These are phyloP conservation scores for Hyaloscypha variabilis DNA, from an alignment of 495 filamentous ascomycete genomes.

Conservation along the genomic window DNA sequence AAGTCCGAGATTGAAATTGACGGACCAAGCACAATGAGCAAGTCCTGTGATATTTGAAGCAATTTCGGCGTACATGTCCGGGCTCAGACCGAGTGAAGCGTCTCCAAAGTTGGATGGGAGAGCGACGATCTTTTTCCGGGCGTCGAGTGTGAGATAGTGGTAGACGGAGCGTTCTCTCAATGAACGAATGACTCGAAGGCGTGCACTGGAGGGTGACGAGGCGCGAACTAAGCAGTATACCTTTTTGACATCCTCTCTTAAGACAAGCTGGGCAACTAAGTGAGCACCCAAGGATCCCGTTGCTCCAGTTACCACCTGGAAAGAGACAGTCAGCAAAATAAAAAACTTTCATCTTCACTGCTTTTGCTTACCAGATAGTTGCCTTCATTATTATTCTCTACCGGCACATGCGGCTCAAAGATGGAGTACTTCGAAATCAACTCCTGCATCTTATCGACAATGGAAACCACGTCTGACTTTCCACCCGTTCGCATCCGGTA, in stretches of 20 bases:
- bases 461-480: slow-evolving; percentile 33
- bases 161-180: background rate
- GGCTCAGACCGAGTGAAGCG: background rate
- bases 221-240: slow-evolving; percentile 54
- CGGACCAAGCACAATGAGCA: background rate
- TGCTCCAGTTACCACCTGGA: background rate
- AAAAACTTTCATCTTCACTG: background rate
- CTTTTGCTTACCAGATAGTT: slow-evolving; percentile 44
- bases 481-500: slow-evolving; percentile 5
- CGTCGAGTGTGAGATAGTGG: background rate
- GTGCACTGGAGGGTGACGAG: slow-evolving; percentile 20
- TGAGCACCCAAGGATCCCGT: background rate
- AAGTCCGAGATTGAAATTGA: background rate
- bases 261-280: background rate
- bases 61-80: background rate
- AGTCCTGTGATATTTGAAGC: background rate
- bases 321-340: background rate
- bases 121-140: background rate
- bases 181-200: background rate
- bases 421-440: slow-evolving; percentile 53
- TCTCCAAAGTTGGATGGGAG: background rate
- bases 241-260: background rate
- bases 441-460: slow-evolving; percentile 38
- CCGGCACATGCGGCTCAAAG: slow-evolving; percentile 44
- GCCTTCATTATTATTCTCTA: slow-evolving; percentile 26